Conservation (phyloP, 805 yeast genomes). For the Debaryomyces tyrocola region DNA sequence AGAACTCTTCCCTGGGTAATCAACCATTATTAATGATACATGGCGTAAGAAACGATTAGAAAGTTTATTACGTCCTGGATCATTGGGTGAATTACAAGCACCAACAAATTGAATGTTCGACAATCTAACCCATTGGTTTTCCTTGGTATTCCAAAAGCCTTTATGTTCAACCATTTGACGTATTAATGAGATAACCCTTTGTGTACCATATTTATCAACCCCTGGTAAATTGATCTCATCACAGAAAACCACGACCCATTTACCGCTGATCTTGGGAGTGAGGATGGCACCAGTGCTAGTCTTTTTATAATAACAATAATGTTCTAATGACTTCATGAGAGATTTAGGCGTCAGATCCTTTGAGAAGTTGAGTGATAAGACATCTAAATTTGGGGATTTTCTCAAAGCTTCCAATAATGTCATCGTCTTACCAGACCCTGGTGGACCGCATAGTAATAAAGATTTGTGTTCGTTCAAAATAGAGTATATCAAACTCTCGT, state of each 20-base stretch:
- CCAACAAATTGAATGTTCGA: conserved; percentile 81
- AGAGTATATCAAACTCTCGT: conserved; percentile 59
- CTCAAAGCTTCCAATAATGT: conserved; percentile 69
- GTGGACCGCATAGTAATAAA: conserved; percentile 86
- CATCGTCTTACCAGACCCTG: conserved; percentile 98
- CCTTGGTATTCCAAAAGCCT: conserved; percentile 74
- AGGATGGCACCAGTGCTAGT: conserved; percentile 53
- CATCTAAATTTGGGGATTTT: conserved; percentile 53
- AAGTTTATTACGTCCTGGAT: conserved; percentile 66
- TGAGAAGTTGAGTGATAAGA: conserved; percentile 77
- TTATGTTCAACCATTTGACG: conserved; percentile 70
- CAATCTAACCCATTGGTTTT: conserved; percentile 65
- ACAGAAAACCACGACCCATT: conserved; percentile 80
- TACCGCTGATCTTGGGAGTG: conserved; percentile 59
- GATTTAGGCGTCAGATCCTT: conserved; percentile 69
- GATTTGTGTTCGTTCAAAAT: conserved; percentile 58
- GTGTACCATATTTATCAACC: conserved; percentile 70
- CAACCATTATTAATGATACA: conserved; percentile 66
- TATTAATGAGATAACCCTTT: conserved; percentile 65
- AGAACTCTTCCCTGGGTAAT: conserved; percentile 69
- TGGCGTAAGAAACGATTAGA: conserved; percentile 67
- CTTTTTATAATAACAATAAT: conserved; percentile 62
- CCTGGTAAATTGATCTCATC: conserved; percentile 89
- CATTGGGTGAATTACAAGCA: conserved; percentile 90
- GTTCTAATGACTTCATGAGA: conserved; percentile 66